phyloP scores from a whole-genome alignment of 2,329 filamentous ascomycete species.

The Colletotrichum lentis region DNA sequence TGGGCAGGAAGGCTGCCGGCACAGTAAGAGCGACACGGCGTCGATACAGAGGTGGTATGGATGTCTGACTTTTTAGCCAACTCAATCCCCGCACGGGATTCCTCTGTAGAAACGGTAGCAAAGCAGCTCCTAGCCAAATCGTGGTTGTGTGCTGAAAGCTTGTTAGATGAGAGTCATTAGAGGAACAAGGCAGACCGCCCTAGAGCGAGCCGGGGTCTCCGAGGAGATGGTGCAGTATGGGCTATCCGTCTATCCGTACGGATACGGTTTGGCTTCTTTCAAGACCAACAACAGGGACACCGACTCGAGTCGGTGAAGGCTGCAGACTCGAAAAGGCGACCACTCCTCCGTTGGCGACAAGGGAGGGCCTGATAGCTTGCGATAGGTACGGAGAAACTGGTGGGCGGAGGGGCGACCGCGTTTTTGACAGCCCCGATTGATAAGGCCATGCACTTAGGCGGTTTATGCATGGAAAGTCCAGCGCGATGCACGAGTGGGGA shows the following conservation, averaged over 20 bases:
- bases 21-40: neutral
- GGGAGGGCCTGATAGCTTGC: constrained; percentile 23
- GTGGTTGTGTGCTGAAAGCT: constrained; percentile 15
- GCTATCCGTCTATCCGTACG: neutral
- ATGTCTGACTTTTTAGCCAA: constrained; percentile 1
- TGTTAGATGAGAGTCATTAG: constrained; percentile 14
- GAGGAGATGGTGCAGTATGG: constrained; percentile 27
- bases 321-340: constrained; percentile 14
- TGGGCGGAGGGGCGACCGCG: constrained; percentile 12
- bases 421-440: constrained; percentile 17
- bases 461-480: constrained; percentile 17
- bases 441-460: constrained; percentile 17
- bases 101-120: neutral
- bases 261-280: constrained; percentile 2
- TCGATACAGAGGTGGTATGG: neutral
- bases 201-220: constrained; percentile 26
- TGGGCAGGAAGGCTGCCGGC: constrained; percentile 1
- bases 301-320: constrained; percentile 31
- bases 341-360: constrained; percentile 20
- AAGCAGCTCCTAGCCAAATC: neutral
- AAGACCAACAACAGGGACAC: constrained; percentile 13
- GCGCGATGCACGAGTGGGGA: constrained; percentile 10
- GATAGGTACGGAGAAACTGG: constrained; percentile 13
- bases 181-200: constrained; percentile 6
- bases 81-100: neutral